A percentile compares a stretch with the other conserved stretches of the same genome.
Conservation (phyloP, 208 protist species). For the Zelonia costaricensis region DNA sequence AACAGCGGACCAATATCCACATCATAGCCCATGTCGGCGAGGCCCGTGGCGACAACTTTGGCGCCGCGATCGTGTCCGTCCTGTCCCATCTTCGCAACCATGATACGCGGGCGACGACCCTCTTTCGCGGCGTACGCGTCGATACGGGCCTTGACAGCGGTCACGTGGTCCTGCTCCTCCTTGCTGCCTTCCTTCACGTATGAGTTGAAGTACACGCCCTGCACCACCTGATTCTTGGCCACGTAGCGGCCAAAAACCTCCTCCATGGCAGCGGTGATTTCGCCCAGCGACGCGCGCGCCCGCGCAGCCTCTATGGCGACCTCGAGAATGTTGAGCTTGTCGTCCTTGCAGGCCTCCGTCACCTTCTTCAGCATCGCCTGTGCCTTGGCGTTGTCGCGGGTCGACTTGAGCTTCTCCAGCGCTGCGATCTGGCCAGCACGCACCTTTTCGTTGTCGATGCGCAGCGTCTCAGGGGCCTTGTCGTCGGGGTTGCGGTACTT, state of each 20-base stretch:
- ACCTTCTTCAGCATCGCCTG: slow-evolving; percentile 63
- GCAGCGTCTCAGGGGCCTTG: slow-evolving; percentile 69
- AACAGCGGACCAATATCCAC: slow-evolving; percentile 95
- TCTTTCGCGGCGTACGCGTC: slow-evolving; percentile 72
- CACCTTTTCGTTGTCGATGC: slow-evolving; percentile 94
- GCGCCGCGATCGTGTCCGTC: slow-evolving; percentile 96
- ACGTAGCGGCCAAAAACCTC: slow-evolving; percentile 76
- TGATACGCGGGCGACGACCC: slow-evolving; percentile 93
- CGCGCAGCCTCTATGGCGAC: slow-evolving; percentile 88
- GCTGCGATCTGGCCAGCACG: slow-evolving; percentile 67
- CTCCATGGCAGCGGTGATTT: slow-evolving; percentile 94
- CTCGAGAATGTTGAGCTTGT: slow-evolving; percentile 86
- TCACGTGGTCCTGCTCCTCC: slow-evolving; percentile 41
- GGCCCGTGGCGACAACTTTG: slow-evolving; percentile 95
- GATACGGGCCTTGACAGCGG: slow-evolving; percentile 47
- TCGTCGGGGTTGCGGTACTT: slow-evolving; percentile 83
- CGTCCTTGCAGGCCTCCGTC: slow-evolving; percentile 67
- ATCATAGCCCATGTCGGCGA: slow-evolving; percentile 97
- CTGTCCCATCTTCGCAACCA: slow-evolving; percentile 97
- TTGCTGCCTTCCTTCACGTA: slow-evolving; percentile 45
- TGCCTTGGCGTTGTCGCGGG: slow-evolving; percentile 53
- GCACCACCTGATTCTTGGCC: slow-evolving; percentile 62
- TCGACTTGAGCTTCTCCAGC: slow-evolving; percentile 57
- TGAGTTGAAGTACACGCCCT: slow-evolving; percentile 82
- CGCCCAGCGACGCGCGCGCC: slow-evolving; percentile 91